Evolutionary conservation across 2,329 filamentous ascomycete genomes (phyloP).

Genomic region (Alternaria brassicae): DNA sequence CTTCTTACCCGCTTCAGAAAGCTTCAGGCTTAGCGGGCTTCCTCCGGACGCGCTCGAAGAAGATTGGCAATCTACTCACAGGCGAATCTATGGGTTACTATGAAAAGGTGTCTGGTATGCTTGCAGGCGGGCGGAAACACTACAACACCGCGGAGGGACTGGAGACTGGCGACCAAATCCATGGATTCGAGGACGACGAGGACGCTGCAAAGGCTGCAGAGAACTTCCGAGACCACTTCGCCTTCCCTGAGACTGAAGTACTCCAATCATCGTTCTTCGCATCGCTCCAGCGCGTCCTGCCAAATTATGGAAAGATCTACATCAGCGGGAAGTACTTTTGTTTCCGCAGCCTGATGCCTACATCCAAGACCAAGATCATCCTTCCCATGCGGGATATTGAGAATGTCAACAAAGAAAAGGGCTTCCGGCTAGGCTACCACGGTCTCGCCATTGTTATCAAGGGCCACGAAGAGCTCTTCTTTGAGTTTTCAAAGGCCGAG

Average conservation of each 20-base stretch:
- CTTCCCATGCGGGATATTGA: slow-evolving; percentile 90
- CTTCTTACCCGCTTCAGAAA: slow-evolving; percentile 80
- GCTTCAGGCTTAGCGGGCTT: slow-evolving; percentile 85
- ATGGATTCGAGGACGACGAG: slow-evolving; percentile 64
- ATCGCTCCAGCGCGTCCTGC: slow-evolving; percentile 87
- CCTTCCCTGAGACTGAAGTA: slow-evolving; percentile 81
- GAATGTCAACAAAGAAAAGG: slow-evolving; percentile 92
- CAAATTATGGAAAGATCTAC: slow-evolving; percentile 96
- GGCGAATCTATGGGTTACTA: slow-evolving; percentile 96
- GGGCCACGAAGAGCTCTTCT: slow-evolving; percentile 94
- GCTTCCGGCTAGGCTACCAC: slow-evolving; percentile 89
- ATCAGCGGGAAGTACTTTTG: slow-evolving; percentile 87
- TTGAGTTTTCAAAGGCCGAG: slow-evolving; percentile 82
- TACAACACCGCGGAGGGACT: slow-evolving; percentile 77
- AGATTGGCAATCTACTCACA: slow-evolving; percentile 81
- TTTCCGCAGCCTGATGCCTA: slow-evolving; percentile 88
- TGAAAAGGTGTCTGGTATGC: slow-evolving; percentile 96
- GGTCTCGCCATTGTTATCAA: slow-evolving; percentile 92
- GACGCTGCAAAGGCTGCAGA: slow-evolving; percentile 62
- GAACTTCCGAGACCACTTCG: slow-evolving; percentile 88
- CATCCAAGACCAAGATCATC: slow-evolving; percentile 89
- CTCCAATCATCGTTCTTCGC: slow-evolving; percentile 90
- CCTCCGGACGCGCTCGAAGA: slow-evolving; percentile 77
- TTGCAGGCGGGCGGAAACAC: slow-evolving; percentile 88
- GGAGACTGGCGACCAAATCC: slow-evolving; percentile 67